Evolutionary conservation across 2,329 filamentous ascomycete genomes (phyloP).

Genomic region (Helotiales sp.): DNA sequence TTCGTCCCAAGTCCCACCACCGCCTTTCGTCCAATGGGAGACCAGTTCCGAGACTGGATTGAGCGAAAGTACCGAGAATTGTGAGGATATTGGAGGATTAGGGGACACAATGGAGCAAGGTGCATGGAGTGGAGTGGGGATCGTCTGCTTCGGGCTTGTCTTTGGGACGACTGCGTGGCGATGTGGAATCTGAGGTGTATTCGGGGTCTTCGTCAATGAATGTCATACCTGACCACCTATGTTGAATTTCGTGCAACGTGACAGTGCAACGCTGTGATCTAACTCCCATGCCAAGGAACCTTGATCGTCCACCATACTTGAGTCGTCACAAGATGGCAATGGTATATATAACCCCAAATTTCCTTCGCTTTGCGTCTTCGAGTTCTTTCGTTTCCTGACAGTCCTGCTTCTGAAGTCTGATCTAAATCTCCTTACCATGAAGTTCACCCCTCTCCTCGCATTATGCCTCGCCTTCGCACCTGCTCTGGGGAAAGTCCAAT

Average conservation of each 20-base stretch:
- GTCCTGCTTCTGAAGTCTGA: neutral
- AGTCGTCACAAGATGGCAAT: too few relatives aligned
- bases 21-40: neutral
- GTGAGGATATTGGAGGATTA: neutral
- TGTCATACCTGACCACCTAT: neutral
- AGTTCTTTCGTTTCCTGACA: too few relatives aligned
- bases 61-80: neutral
- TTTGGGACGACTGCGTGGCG: neutral
- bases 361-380: neutral
- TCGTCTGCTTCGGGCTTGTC: neutral
- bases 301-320: neutral
- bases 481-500: neutral
- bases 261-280: slow-evolving; percentile 2
- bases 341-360: neutral
- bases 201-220: neutral
- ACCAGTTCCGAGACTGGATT: slow-evolving; percentile 2
- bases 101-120: neutral
- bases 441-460: neutral
- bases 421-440: neutral
- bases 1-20: neutral
- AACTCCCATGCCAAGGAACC: neutral
- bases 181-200: neutral
- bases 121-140: neutral
- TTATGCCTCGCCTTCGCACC: neutral
- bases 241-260: neutral